A percentile compares a stretch with the other conserved stretches of the same genome.
phyloP scores from a whole-genome alignment of 768 basidiomycete genomes.

The Mycena pura region DNA sequence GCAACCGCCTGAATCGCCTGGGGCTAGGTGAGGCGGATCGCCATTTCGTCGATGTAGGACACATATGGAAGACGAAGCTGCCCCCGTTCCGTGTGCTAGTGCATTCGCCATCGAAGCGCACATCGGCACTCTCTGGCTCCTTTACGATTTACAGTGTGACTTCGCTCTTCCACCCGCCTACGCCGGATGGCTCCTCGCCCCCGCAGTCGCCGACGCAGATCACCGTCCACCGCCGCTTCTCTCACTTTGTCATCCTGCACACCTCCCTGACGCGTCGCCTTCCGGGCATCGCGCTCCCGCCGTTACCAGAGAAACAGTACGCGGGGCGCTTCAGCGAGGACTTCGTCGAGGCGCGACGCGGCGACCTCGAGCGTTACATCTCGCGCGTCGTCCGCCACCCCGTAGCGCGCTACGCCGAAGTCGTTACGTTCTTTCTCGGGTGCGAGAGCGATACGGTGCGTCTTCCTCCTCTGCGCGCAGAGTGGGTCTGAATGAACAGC shows the following conservation, averaged over 20 bases:
- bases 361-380: conserved; percentile 84
- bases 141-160: conserved; percentile 82
- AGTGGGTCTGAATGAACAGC: conserved; percentile 3
- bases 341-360: conserved; percentile 82
- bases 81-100: conserved; percentile 77
- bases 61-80: conserved; percentile 75
- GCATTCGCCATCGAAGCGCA: conserved; percentile 81
- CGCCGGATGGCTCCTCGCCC: conserved; percentile 25
- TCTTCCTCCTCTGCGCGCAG: conserved; percentile 3
- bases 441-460: conserved; percentile 79
- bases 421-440: conserved; percentile 79
- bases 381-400: conserved; percentile 75
- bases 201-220: conserved; percentile 56
- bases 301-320: conserved; percentile 87
- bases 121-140: conserved; percentile 68
- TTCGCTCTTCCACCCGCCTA: conserved; percentile 62
- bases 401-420: conserved; percentile 78
- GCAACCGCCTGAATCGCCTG: conserved; percentile 42
- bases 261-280: conserved; percentile 71
- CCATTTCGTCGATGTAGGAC: conserved; percentile 75
- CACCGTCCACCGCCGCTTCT: conserved; percentile 83
- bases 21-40: conserved; percentile 65
- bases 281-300: conserved; percentile 80
- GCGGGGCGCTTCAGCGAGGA: conserved; percentile 80
- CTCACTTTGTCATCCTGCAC: conserved; percentile 82